These are phyloP conservation scores for Talaromyces sp. DNA, from an alignment of 2,329 filamentous ascomycete species.

Conservation along the genomic window DNA sequence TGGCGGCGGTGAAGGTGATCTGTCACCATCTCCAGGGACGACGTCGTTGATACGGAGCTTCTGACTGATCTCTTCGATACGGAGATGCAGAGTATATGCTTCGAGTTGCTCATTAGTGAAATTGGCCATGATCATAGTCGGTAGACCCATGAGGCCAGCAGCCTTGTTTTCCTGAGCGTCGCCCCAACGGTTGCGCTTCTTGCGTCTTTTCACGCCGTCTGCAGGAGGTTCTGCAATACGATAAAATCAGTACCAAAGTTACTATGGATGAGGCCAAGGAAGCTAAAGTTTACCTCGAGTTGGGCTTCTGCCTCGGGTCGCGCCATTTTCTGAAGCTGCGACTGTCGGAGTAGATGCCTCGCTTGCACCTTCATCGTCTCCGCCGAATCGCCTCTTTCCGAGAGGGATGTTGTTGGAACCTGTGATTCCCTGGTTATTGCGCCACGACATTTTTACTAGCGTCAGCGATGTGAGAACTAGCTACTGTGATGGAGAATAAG, in stretches of 20 bases:
- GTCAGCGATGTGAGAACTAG: constrained; percentile 4
- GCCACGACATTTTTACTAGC: constrained; percentile 57
- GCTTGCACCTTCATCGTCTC: constrained; percentile 55
- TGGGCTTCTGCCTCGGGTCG: constrained; percentile 90
- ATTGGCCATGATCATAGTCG: constrained; percentile 91
- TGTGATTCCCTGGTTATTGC: constrained; percentile 72
- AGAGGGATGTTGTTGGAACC: constrained; percentile 98
- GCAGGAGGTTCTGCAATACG: constrained; percentile 48
- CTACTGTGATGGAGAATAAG: constrained; percentile 15
- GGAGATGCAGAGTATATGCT: constrained; percentile 91
- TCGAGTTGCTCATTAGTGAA: constrained; percentile 99
- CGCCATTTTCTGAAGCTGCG: constrained; percentile 44
- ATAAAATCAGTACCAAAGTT: not conserved
- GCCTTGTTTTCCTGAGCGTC: constrained; percentile 98
- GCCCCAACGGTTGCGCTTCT: constrained; percentile 99
- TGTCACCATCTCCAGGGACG: constrained; percentile 90
- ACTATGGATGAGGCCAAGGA: not conserved
- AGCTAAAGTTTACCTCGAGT: constrained; percentile 61
- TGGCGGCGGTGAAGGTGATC: constrained; percentile 90
- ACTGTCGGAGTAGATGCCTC: constrained; percentile 46
- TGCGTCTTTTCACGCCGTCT: constrained; percentile 83
- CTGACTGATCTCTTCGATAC: constrained; percentile 98
- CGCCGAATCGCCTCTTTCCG: constrained; percentile 77
- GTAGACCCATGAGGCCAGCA: constrained; percentile 93
- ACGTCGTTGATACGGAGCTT: constrained; percentile 99